phyloP scores from a whole-genome alignment of 2,329 filamentous ascomycete genomes.

The Coleophoma cylindrospora region DNA sequence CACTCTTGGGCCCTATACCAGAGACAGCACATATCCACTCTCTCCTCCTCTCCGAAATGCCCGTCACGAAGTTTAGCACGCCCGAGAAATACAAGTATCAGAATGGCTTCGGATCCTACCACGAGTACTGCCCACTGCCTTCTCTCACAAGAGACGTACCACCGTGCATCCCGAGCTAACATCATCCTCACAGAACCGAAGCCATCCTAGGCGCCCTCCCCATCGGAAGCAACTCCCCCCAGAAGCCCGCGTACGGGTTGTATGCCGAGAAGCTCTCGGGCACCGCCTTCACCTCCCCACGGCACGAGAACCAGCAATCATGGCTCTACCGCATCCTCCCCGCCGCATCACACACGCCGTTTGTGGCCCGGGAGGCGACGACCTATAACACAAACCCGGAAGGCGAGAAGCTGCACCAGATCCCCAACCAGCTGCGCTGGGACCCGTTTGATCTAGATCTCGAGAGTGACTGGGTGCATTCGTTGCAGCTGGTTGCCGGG shows the following conservation, averaged over 20 bases:
- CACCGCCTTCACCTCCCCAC: slow-evolving; percentile 51
- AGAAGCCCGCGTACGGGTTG: slow-evolving; percentile 62
- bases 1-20: no score
- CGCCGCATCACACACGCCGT: slow-evolving; percentile 45
- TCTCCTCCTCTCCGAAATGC: slow-evolving; percentile 39
- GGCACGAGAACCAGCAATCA: slow-evolving; percentile 50
- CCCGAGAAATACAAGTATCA: slow-evolving; percentile 64
- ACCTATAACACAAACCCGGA: slow-evolving; percentile 37
- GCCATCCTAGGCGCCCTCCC: slow-evolving; percentile 61
- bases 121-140: slow-evolving; percentile 43
- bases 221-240: slow-evolving; percentile 62
- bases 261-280: slow-evolving; percentile 63
- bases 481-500: slow-evolving; percentile 63
- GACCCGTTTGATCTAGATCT: slow-evolving; percentile 66
- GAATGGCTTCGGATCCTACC: slow-evolving; percentile 64
- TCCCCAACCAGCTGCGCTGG: slow-evolving; percentile 80
- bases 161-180: slow-evolving; percentile 2
- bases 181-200: slow-evolving; percentile 46
- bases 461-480: slow-evolving; percentile 62
- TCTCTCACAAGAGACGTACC: background rate
- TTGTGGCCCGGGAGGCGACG: slow-evolving; percentile 35
- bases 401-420: slow-evolving; percentile 50
- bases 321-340: slow-evolving; percentile 55
- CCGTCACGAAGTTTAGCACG: slow-evolving; percentile 56
- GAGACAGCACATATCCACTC: no score